Evolutionary conservation across 176 grass and related monocot species (phyloP), one percentile per base, ranked within the genome.

Genomic region (Chrysopogon serrulatus): DNA sequence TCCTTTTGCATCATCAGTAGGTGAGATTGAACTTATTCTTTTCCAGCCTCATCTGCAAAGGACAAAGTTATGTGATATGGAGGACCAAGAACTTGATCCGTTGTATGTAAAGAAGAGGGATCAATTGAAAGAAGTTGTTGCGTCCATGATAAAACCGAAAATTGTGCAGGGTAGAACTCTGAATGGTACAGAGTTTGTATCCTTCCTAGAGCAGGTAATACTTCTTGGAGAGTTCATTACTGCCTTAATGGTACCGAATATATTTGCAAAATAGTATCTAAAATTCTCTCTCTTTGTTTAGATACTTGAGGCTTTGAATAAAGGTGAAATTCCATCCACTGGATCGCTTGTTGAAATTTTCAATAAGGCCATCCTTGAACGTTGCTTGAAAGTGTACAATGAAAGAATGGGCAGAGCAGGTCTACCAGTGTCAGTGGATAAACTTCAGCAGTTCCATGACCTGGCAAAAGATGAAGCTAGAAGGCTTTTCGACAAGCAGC

Each of bases 1-100:
- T 81, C 66, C 71, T 56, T 48, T 28, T 10, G 8, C 7, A 31
- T 48, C 44, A 74, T 77, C 19, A 21, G 24, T 56, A 60, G 14
- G 28, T 85, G 35, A 85, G 34, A 82, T 23, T 68, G n/a, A 79
- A 86, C 43, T 32, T 87, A 10, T 61, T 90, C 13, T 87, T 78
- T 94, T 72, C 41, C 91, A 98, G 96, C 96, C 96, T 89, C 96
- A 98, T 93, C 87, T 98, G 42, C 91, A 95, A 89, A 98, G 96
- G 81, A 98, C 96, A n/a, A 93, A 95, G 56, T 66, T 98, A 65
- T 98, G 96, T 74, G 96, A 95, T 44, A 74, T 98, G 91, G 77
- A 93, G 57, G 96, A 95, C 54, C 51, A 77, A 33, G 91, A 98
- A 74, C 84, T 98, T 15, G 91, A 93, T 39, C 89, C 82, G 21